Evolutionary conservation across 2,329 filamentous ascomycete species (phyloP), one percentile per base, ranked within the genome.

Genomic region (Chalaropsis thielavioides): DNA sequence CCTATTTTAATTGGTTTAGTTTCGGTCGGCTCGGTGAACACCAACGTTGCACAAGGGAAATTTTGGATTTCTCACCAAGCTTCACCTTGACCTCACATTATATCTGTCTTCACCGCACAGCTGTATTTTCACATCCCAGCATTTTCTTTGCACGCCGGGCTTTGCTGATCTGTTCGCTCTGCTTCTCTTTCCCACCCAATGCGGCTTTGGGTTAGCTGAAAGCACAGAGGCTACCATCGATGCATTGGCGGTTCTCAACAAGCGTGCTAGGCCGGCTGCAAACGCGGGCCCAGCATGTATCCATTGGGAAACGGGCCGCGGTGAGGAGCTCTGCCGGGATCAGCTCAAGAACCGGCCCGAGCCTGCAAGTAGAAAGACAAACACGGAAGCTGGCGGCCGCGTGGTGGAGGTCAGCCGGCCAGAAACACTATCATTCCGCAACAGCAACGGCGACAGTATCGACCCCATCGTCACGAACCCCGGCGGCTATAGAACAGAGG

Each of bases 401-500:
- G 4, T 67, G 66, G 66, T 67, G 66, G 59, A 38, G 49, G 10
- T 19, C 19, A 13, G 27, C 64, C 0, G 49, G 31, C 4, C 62
- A 64, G 19, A n/a, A 51, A 10, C 49, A 63, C 13, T 64, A 64
- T 51, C 27, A 56, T 35, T 56, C 51, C 31, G 64, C 51, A n/a
- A 58, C 35, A n/a, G 66, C 62, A 11, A 64, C 59, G 6, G 62
- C 66, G 15, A 31, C 66, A 10, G 66, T 67, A 15, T 61, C 44
- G 6, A 67, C 66, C 7, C 66, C 66, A 11, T 27, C 66, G 2
- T 64, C 66, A 27, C 66, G 66, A 15, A 67, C 66, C 7, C 62
- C 66, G 40, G 51, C 46, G 8, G 63, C 66, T 24, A 67, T 84
- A 64, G 81, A 84, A 70, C 74, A 75, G 54, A 81, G 84, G 69